Evolutionary conservation across 2,329 filamentous ascomycete genomes (phyloP), one percentile per base, ranked within the genome.

Genomic region (Diaporthe citri): DNA sequence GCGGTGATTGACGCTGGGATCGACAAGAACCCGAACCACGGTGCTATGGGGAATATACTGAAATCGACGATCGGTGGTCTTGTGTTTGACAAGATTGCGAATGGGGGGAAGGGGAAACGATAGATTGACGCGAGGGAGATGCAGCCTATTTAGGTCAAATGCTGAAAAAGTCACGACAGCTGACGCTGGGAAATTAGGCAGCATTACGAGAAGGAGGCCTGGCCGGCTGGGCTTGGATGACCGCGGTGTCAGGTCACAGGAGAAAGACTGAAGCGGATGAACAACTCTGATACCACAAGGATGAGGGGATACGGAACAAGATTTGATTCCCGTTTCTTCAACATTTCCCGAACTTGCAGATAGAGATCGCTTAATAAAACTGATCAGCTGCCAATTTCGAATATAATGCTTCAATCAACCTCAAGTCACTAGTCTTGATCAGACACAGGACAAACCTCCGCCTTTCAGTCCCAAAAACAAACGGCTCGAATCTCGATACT

Each of bases 61-160:
- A 70, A 64, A 22, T 79, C 79, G 22, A 76, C 78, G 20, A 46
- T 81, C 17, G 80, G 79, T 2, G 80, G 80, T 15, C 34, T 81
- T 59, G 74, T 78, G 36, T 72, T 79, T 46, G 80, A 80, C 56
- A 77, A 79, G 73, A 70, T 79, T n/a, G 76, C 80, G 22, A 79
- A 81, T 62, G 80, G 80, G n/a, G 74, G 60, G 5, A 73, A 48
- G n/a, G 74, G 60, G 5, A 73, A 48, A 13, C 52, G 52, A 22
- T 71, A 48, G 41, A 20, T 12, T 2, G n/a, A 17, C 5, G 22
- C 22, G 2, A n/a, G 52, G 41, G 41, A 15, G 8, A 22, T 9
- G 39, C n/a, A 34, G 13, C 64, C 64, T 34, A n/a, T 13, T 3
- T 0, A 17, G 13, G 41, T 1, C 5, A 22, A 12, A 7, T 36